phyloP scores from a whole-genome alignment of 1,284 basidiomycete genomes.

The Grifola frondosa region DNA sequence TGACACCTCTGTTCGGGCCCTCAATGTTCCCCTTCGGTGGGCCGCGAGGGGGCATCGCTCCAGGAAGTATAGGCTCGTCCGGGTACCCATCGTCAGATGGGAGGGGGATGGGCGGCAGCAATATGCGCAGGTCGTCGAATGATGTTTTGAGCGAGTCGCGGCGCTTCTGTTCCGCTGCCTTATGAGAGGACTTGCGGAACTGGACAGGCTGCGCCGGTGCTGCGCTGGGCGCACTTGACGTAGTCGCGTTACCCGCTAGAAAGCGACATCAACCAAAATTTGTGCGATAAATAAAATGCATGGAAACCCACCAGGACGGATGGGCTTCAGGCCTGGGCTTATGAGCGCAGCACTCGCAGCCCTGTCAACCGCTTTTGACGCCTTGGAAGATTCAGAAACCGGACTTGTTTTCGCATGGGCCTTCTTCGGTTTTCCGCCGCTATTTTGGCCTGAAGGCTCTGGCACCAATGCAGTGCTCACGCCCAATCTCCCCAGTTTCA shows the following conservation, averaged over 20 bases:
- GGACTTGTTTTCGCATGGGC: constrained; percentile 28
- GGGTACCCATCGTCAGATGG: constrained; percentile 65
- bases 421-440: constrained; percentile 6
- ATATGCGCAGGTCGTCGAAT: constrained; percentile 88
- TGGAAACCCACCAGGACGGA: constrained; percentile 58
- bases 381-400: constrained; percentile 23
- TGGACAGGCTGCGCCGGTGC: constrained; percentile 32
- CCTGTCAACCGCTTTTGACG: constrained; percentile 14
- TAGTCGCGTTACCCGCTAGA: constrained; percentile 24
- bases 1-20: constrained; percentile 93
- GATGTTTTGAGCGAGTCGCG: constrained; percentile 94
- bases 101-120: constrained; percentile 87
- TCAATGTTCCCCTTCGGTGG: constrained; percentile 83
- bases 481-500: constrained; percentile 74
- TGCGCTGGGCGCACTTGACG: constrained; percentile 25
- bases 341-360: constrained; percentile 31
- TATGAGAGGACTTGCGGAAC: constrained; percentile 88
- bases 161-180: constrained; percentile 96
- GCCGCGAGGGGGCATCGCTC: constrained; percentile 81
- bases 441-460: constrained; percentile 19
- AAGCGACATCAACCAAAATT: not conserved
- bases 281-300: not conserved
- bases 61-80: constrained; percentile 72
- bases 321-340: constrained; percentile 60
- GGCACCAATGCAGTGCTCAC: constrained; percentile 45